Evolutionary conservation across 2,329 filamentous ascomycete species (phyloP).

Genomic region (Ophiostoma perfectum): DNA sequence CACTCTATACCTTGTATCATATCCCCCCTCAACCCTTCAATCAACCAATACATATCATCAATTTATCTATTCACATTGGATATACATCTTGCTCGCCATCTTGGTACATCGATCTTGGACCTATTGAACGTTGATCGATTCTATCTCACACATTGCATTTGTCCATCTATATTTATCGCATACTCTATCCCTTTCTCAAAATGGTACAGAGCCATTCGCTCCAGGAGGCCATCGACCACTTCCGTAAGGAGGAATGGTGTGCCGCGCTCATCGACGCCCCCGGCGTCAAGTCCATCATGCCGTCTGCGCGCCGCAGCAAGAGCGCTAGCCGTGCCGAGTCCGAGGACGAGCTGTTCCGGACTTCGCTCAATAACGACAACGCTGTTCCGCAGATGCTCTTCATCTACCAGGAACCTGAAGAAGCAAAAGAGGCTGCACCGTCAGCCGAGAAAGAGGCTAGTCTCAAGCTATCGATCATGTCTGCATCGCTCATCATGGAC

Average conservation of each 20-base stretch:
- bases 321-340: slow-evolving; percentile 6
- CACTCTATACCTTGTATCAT: background rate
- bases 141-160: background rate
- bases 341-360: slow-evolving; percentile 22
- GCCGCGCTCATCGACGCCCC: slow-evolving; percentile 22
- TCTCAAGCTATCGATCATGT: slow-evolving; percentile 24
- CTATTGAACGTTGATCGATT: background rate
- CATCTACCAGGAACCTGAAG: slow-evolving; percentile 25
- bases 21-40: too few relatives aligned
- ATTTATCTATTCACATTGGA: too few relatives aligned
- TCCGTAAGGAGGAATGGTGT: slow-evolving; percentile 21
- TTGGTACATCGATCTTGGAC: background rate
- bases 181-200: background rate
- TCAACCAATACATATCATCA: too few relatives aligned
- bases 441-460: background rate
- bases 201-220: slow-evolving; percentile 18
- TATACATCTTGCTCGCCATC: background rate
- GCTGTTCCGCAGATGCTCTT: slow-evolving; percentile 29
- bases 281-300: slow-evolving; percentile 1
- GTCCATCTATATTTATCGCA: background rate
- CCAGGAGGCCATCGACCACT: slow-evolving; percentile 22
- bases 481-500: slow-evolving; percentile 28
- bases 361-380: slow-evolving; percentile 21
- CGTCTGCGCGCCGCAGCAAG: slow-evolving; percentile 3
- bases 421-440: background rate